phyloP scores from a whole-genome alignment of 2,329 filamentous ascomycete genomes.

The Exserohilum rostratum region DNA sequence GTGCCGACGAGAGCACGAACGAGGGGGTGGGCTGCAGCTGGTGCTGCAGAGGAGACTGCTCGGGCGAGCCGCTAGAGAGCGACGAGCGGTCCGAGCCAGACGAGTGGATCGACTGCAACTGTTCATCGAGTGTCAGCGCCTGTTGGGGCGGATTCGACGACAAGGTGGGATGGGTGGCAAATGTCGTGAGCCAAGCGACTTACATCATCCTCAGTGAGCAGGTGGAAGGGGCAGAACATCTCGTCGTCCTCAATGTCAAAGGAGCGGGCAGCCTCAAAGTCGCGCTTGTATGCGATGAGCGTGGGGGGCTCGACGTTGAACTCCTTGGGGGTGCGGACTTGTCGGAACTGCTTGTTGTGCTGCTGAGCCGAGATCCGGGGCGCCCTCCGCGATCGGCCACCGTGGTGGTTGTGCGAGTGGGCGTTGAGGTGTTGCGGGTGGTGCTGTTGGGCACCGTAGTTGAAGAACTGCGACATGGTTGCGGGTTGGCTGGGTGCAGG shows the following conservation, averaged over 20 bases:
- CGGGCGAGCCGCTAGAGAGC: conserved; percentile 90
- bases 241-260: conserved; percentile 97
- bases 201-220: conserved; percentile 94
- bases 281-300: conserved; percentile 78
- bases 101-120: conserved; percentile 92
- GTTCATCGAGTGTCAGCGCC: conserved; percentile 47
- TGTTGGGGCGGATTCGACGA: conserved; percentile 28
- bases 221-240: conserved; percentile 85
- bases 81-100: conserved; percentile 91
- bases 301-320: conserved; percentile 74
- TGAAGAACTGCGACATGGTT: conserved; percentile 57
- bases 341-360: conserved; percentile 87
- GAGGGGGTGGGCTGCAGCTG: conserved; percentile 73
- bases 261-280: conserved; percentile 89
- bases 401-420: conserved; percentile 77
- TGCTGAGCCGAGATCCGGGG: conserved; percentile 81
- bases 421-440: conserved; percentile 55
- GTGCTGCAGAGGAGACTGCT: conserved; percentile 88
- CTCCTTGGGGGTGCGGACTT: conserved; percentile 85
- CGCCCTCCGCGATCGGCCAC: conserved; percentile 82
- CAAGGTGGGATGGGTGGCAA: conserved; percentile 28
- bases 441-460: conserved; percentile 56
- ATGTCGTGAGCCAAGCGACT: conserved; percentile 38
- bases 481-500: conserved; percentile 14
- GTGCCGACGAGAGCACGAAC: conserved; percentile 71